Evolutionary conservation across 2,329 filamentous ascomycete species (phyloP).

Genomic region (Paecilomyces niveus): DNA sequence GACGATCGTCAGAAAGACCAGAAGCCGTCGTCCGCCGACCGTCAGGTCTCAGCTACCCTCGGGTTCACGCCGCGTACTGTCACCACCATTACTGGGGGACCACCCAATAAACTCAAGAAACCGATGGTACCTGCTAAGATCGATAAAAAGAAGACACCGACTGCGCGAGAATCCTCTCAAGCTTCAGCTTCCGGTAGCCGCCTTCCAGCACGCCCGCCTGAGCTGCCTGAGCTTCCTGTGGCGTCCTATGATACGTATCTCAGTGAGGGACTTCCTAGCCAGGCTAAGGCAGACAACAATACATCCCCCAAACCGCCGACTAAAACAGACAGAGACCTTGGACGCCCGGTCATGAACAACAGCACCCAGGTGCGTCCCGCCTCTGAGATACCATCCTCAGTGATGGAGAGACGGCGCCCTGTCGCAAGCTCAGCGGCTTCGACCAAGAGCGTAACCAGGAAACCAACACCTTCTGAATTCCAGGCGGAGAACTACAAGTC

Average conservation of each 20-base stretch:
- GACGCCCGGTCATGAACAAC: slow-evolving; percentile 13
- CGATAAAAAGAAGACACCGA: neutral
- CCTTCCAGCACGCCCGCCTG: neutral
- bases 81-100: slow-evolving; percentile 25
- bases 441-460: slow-evolving; percentile 30
- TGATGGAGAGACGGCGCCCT: slow-evolving; percentile 35
- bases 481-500: slow-evolving; percentile 39
- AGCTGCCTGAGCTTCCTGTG: neutral
- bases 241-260: neutral
- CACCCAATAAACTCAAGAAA: neutral
- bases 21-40: neutral
- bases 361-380: slow-evolving; percentile 27
- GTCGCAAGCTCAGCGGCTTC: slow-evolving; percentile 22
- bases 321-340: neutral
- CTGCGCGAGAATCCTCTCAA: neutral
- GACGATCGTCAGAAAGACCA: slow-evolving; percentile 2
- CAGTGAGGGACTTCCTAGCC: neutral
- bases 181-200: neutral
- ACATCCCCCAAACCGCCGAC: neutral
- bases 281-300: neutral
- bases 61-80: slow-evolving; percentile 21
- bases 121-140: neutral
- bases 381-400: slow-evolving; percentile 22
- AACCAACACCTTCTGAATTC: slow-evolving; percentile 34
- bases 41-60: neutral